Evolutionary conservation across 1,284 basidiomycete genomes (phyloP).

Genomic region (Ustilago esculenta): DNA sequence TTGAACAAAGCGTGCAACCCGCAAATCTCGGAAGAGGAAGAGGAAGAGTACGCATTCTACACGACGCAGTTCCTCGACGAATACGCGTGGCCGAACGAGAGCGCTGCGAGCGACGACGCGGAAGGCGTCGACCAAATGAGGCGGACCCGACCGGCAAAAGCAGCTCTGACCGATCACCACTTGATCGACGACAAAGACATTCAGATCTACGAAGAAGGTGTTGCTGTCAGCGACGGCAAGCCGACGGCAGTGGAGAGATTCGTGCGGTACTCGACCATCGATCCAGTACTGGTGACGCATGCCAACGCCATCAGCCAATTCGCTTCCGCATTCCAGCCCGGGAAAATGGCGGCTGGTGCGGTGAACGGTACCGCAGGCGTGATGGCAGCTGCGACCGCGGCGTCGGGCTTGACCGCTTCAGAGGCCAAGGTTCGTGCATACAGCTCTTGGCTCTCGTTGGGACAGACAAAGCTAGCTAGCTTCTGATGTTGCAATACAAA

Average conservation of each 20-base stretch:
- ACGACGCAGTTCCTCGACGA: slow-evolving; percentile 46
- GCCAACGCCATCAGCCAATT: slow-evolving; percentile 29
- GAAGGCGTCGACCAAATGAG: not conserved
- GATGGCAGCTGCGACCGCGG: not conserved
- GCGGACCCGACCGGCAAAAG: not conserved
- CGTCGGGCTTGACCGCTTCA: slow-evolving; percentile 11
- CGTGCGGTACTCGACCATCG: slow-evolving; percentile 19
- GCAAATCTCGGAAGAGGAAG: slow-evolving; percentile 39
- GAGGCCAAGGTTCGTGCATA: slow-evolving; percentile 51
- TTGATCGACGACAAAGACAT: slow-evolving; percentile 48
- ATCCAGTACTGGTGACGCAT: slow-evolving; percentile 38
- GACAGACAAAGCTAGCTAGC: slow-evolving; percentile 40
- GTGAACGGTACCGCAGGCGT: not conserved
- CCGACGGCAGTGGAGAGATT: slow-evolving; percentile 20
- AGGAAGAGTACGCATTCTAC: slow-evolving; percentile 45
- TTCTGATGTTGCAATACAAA: slow-evolving; percentile 12
- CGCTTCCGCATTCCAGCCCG: slow-evolving; percentile 2
- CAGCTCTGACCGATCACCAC: slow-evolving; percentile 30
- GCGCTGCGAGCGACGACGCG: slow-evolving; percentile 1
- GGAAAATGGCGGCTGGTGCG: slow-evolving; percentile 1
- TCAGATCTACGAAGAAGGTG: slow-evolving; percentile 52
- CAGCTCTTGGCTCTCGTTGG: slow-evolving; percentile 45
- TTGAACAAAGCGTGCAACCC: slow-evolving; percentile 44
- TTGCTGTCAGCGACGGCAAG: slow-evolving; percentile 21
- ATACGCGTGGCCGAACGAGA: slow-evolving; percentile 17